Evolutionary conservation across 116 monocot genomes (phyloP).

Genomic region (Trichopus zeylanicus): DNA sequence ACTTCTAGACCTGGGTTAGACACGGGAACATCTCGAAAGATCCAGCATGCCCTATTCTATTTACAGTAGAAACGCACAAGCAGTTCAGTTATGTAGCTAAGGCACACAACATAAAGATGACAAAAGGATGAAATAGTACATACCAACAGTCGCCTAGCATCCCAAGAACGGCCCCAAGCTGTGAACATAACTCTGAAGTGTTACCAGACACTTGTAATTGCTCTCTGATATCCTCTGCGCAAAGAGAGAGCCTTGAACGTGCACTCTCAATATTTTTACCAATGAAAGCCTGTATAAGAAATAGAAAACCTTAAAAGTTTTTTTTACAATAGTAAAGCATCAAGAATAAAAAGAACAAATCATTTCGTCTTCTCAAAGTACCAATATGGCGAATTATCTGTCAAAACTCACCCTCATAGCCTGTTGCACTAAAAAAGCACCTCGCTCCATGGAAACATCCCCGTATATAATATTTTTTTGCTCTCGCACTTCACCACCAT

Average conservation of each 20-base stretch:
- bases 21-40: no score
- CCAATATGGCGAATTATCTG: not conserved
- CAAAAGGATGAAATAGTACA: not conserved
- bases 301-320: not conserved
- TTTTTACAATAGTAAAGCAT: not conserved
- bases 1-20: no score
- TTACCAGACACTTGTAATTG: slow-evolving; percentile 48
- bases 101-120: not conserved
- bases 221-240: slow-evolving; percentile 79
- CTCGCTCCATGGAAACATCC: slow-evolving; percentile 95
- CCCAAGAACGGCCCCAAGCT: slow-evolving; percentile 94
- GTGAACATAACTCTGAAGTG: slow-evolving; percentile 70
- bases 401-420: slow-evolving; percentile 80
- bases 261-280: slow-evolving; percentile 85
- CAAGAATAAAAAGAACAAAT: not conserved
- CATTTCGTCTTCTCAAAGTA: not conserved
- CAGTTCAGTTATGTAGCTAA: not conserved
- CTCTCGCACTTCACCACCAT: slow-evolving; percentile 25
- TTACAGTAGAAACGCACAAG: not conserved
- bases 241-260: slow-evolving; percentile 74
- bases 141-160: slow-evolving; percentile 99
- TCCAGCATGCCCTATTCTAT: no score
- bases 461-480: slow-evolving; percentile 77
- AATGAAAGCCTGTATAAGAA: slow-evolving; percentile 68
- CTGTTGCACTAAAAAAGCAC: slow-evolving; percentile 94